phyloP scores from a whole-genome alignment of 805 yeast genomes.

The Ascoidea asiatica region DNA sequence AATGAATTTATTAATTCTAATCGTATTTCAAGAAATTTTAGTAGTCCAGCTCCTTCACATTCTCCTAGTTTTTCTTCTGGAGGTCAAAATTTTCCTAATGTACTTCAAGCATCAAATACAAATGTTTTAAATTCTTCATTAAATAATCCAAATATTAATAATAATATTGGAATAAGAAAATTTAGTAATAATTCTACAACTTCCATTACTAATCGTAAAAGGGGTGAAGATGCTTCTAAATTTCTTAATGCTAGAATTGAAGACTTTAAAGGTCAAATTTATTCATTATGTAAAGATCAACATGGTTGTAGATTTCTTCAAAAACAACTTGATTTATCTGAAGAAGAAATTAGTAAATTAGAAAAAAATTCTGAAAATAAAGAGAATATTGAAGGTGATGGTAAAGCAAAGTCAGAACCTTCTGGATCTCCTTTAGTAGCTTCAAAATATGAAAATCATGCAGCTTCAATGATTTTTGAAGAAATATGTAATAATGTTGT shows the following conservation, averaged over 20 bases:
- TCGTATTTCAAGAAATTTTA: neutral
- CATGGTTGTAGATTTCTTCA: slow-evolving; percentile 93
- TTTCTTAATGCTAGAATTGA: slow-evolving; percentile 53
- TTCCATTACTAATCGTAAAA: slow-evolving; percentile 1
- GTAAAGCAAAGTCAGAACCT: neutral
- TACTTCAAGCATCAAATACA: neutral
- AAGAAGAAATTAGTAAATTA: slow-evolving; percentile 18
- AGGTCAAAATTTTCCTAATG: neutral
- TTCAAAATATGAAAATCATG: slow-evolving; percentile 14
- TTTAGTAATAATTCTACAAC: neutral
- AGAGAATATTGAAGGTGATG: neutral
- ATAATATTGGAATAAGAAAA: neutral
- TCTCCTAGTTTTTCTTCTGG: neutral
- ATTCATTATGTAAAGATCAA: slow-evolving; percentile 81
- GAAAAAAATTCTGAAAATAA: slow-evolving; percentile 1
- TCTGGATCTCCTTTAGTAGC: neutral
- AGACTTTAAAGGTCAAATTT: slow-evolving; percentile 63
- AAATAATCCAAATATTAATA: slow-evolving; percentile 3
- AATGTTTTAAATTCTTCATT: too few relatives aligned
- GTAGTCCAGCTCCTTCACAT: slow-evolving; percentile 1
- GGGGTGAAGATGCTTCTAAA: slow-evolving; percentile 51
- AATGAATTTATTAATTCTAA: neutral
- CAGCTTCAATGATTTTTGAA: slow-evolving; percentile 63
- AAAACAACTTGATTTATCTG: slow-evolving; percentile 61
- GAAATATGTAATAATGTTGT: slow-evolving; percentile 70